A percentile compares a stretch with the other conserved stretches of the same genome.
Conservation (phyloP, 2,329 filamentous ascomycete species). For the Fusarium citri region DNA sequence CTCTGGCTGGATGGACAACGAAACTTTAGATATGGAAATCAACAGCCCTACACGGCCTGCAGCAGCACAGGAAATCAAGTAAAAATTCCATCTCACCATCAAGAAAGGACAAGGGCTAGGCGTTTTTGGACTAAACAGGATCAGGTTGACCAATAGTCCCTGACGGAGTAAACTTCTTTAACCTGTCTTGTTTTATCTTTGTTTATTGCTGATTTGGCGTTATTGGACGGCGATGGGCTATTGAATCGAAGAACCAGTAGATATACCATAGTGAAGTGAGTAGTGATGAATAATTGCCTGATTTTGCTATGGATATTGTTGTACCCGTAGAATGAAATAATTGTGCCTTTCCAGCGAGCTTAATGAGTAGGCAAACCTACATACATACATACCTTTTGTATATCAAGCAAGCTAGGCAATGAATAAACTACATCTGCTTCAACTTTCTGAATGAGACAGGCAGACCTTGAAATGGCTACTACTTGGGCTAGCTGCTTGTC, state of each 20-base stretch:
- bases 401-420: neutral
- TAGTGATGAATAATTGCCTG: slow-evolving; percentile 6
- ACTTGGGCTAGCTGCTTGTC: neutral
- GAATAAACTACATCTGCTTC: neutral
- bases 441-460: neutral
- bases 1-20: slow-evolving; percentile 53
- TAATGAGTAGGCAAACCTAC: neutral
- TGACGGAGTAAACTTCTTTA: slow-evolving; percentile 14
- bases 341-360: neutral
- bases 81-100: slow-evolving; percentile 1
- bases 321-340: neutral
- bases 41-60: slow-evolving; percentile 29
- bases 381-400: neutral
- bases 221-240: slow-evolving; percentile 4
- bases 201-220: slow-evolving; percentile 21
- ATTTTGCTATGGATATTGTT: neutral
- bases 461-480: neutral
- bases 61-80: slow-evolving; percentile 42
- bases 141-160: slow-evolving; percentile 17
- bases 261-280: slow-evolving; percentile 26
- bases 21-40: slow-evolving; percentile 43
- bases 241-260: slow-evolving; percentile 6
- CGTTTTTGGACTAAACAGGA: slow-evolving; percentile 32
- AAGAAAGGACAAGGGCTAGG: slow-evolving; percentile 18
- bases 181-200: slow-evolving; percentile 5